Evolutionary conservation across 495 filamentous ascomycete genomes (phyloP).

Genomic region (Xylaria telfairii): DNA sequence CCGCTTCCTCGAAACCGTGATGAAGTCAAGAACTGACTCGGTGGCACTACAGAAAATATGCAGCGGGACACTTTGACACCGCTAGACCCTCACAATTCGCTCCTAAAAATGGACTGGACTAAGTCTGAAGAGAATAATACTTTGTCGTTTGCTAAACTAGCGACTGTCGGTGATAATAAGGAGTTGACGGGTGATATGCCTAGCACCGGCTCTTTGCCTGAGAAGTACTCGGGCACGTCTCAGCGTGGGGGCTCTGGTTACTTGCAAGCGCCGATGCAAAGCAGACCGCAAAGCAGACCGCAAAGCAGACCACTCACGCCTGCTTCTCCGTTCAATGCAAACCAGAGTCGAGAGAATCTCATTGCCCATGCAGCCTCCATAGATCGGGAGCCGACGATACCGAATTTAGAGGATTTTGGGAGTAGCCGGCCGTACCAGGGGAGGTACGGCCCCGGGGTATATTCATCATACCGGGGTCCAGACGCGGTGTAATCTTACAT

Average conservation of each 20-base stretch:
- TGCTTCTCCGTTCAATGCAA: slow-evolving; percentile 18
- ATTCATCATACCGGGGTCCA: slow-evolving; percentile 31
- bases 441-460: slow-evolving; percentile 17
- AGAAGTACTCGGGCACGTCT: slow-evolving; percentile 31
- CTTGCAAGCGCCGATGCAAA: slow-evolving; percentile 23
- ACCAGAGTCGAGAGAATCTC: slow-evolving; percentile 41
- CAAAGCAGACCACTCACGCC: slow-evolving; percentile 43
- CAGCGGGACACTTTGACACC: slow-evolving; percentile 86
- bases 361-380: slow-evolving; percentile 33
- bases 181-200: slow-evolving; percentile 8
- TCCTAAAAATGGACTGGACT: slow-evolving; percentile 65
- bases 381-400: slow-evolving; percentile 40
- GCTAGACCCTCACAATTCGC: slow-evolving; percentile 86
- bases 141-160: slow-evolving; percentile 42
- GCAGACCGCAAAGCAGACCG: slow-evolving; percentile 38
- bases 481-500: slow-evolving; percentile 20
- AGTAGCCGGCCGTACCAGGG: slow-evolving; percentile 13
- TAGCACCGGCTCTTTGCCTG: slow-evolving; percentile 31
- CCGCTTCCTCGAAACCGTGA: neutral
- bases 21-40: slow-evolving; percentile 33
- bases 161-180: slow-evolving; percentile 32
- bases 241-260: slow-evolving; percentile 18
- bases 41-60: slow-evolving; percentile 68
- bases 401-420: slow-evolving; percentile 35
- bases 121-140: slow-evolving; percentile 39